These are phyloP conservation scores for Chlorella sp. DNA, from an alignment of 139 green algal genomes.

Conservation along the genomic window DNA sequence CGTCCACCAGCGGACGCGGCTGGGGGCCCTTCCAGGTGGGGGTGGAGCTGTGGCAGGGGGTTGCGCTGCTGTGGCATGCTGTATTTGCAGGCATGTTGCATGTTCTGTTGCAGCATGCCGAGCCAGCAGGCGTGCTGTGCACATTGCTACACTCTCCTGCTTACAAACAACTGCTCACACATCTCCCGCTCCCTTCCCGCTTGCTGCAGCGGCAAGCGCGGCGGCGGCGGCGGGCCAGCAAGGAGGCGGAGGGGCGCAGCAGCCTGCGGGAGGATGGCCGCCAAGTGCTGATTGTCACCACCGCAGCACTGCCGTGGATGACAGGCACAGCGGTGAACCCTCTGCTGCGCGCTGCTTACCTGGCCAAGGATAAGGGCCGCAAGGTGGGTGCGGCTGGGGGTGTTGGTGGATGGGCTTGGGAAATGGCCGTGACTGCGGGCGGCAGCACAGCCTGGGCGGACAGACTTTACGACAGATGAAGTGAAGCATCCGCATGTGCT, in stretches of 20 bases:
- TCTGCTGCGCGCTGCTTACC: slow-evolving; percentile 95
- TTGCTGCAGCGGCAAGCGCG: slow-evolving; percentile 4
- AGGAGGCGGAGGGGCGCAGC: slow-evolving; percentile 7
- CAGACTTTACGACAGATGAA: neutral
- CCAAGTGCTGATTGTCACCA: slow-evolving; percentile 97
- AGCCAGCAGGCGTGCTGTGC: neutral
- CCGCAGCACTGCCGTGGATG: slow-evolving; percentile 97
- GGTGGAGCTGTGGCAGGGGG: neutral
- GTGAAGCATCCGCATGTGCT: neutral
- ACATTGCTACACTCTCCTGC: too few species aligned
- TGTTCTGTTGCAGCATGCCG: neutral
- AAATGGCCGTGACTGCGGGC: too few species aligned
- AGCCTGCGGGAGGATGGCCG: slow-evolving; percentile 78
- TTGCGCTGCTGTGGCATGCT: neutral
- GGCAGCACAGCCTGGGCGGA: neutral
- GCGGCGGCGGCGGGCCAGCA: neutral
- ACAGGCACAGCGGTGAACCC: slow-evolving; percentile 98
- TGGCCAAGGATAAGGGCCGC: slow-evolving; percentile 70
- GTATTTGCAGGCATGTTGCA: neutral
- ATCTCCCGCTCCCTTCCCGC: neutral
- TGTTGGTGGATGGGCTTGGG: neutral
- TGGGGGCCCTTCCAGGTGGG: slow-evolving; percentile 37
- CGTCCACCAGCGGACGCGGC: neutral
- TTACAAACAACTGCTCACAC: neutral
- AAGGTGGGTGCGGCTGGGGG: slow-evolving; percentile 43